Percentiles rank a stretch among this genome's conserved stretches.
Evolutionary conservation across 345 rosid species (phyloP).

Genomic region (Noccaea caerulescens): DNA sequence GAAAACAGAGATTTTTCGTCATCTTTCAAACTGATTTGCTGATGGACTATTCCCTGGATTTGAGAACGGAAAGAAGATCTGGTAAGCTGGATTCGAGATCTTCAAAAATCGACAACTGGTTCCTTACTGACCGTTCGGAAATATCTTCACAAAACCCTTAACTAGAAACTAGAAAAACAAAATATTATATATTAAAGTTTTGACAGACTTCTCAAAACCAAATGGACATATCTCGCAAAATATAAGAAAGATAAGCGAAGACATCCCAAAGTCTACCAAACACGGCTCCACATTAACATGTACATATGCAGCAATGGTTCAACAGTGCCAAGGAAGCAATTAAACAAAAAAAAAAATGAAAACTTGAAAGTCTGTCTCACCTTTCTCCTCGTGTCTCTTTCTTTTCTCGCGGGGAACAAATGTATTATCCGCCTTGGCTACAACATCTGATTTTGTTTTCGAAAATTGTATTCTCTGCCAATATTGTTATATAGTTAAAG

Average conservation of each 20-base stretch:
- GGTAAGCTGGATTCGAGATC: too few relatives aligned
- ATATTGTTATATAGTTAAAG: not conserved
- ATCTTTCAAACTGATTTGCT: too few relatives aligned
- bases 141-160: too few relatives aligned
- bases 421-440: conserved; percentile 96
- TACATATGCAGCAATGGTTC: not conserved
- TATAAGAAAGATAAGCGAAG: conserved; percentile 2
- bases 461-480: conserved; percentile 91
- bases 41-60: too few relatives aligned
- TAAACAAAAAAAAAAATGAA: not conserved
- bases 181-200: too few relatives aligned
- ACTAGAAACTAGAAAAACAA: too few relatives aligned
- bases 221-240: too few relatives aligned
- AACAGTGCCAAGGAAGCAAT: conserved; percentile 1
- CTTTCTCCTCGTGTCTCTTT: conserved; percentile 94
- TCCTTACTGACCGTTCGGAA: too few relatives aligned
- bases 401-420: conserved; percentile 96
- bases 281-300: not conserved
- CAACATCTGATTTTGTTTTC: conserved; percentile 86
- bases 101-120: too few relatives aligned
- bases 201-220: too few relatives aligned
- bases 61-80: too few relatives aligned
- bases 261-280: conserved; percentile 6
- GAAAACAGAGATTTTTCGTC: too few relatives aligned
- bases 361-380: conserved; percentile 40